These are phyloP conservation scores for Leccinum broughii DNA, from an alignment of 768 basidiomycete species.

Conservation along the genomic window DNA sequence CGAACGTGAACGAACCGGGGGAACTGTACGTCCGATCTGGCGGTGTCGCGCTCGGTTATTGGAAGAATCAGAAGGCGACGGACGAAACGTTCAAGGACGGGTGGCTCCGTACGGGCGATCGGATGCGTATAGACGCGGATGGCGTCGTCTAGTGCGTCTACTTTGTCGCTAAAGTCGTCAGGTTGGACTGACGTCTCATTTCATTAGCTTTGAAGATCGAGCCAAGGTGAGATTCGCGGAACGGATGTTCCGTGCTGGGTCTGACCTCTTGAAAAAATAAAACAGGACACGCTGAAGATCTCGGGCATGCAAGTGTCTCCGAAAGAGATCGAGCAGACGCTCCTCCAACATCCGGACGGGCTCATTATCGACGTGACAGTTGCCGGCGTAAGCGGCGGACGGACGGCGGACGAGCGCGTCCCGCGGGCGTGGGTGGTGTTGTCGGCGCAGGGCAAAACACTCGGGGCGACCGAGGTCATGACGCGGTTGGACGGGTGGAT, in stretches of 20 bases:
- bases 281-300: slow-evolving; percentile 75
- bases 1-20: slow-evolving; percentile 56
- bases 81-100: slow-evolving; percentile 63
- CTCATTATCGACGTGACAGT: slow-evolving; percentile 68
- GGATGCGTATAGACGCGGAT: slow-evolving; percentile 58
- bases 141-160: slow-evolving; percentile 63
- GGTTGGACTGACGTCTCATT: background rate
- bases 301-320: slow-evolving; percentile 82
- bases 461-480: slow-evolving; percentile 43
- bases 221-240: slow-evolving; percentile 51
- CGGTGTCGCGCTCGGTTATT: slow-evolving; percentile 68
- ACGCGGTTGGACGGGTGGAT: slow-evolving; percentile 61
- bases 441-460: slow-evolving; percentile 50
- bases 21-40: slow-evolving; percentile 61
- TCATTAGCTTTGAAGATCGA: slow-evolving; percentile 66
- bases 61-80: slow-evolving; percentile 68
- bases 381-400: slow-evolving; percentile 68
- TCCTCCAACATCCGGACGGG: slow-evolving; percentile 61
- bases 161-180: background rate
- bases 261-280: background rate
- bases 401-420: slow-evolving; percentile 69
- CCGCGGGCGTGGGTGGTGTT: slow-evolving; percentile 81
- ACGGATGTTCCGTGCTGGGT: background rate
- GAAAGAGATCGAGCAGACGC: slow-evolving; percentile 68
- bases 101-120: slow-evolving; percentile 76